Evolutionary conservation across 2,329 filamentous ascomycete species (phyloP).

Genomic region (Fusarium bactridioides): DNA sequence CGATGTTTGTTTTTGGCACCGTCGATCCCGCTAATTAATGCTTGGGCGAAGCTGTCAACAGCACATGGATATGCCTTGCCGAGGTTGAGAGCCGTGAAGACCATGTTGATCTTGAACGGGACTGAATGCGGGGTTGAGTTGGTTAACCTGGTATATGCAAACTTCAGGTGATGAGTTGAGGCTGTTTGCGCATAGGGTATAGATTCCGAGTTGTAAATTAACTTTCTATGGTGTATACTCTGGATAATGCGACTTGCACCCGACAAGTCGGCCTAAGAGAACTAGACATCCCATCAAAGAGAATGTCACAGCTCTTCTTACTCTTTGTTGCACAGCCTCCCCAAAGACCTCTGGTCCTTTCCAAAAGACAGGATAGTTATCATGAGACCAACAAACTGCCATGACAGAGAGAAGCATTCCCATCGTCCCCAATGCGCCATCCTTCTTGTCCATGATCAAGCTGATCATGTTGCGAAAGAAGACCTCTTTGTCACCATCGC

Average conservation of each 20-base stretch:
- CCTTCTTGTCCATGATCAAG: conserved; percentile 29
- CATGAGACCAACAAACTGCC: conserved; percentile 28
- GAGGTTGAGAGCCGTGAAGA: background rate
- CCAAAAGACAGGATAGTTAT: conserved; percentile 35
- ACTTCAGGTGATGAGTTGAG: background rate
- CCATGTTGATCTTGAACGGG: background rate
- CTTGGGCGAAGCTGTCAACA: background rate
- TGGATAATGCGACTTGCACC: conserved; percentile 4
- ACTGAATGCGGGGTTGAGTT: background rate
- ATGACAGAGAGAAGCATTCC: conserved; percentile 27
- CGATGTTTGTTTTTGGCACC: background rate
- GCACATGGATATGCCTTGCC: background rate
- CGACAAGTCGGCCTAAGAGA: conserved; percentile 1
- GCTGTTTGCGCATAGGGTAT: background rate
- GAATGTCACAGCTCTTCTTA: conserved; percentile 15
- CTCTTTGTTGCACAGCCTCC: background rate
- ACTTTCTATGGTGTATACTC: conserved; percentile 1
- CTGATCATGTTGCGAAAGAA: conserved; percentile 37
- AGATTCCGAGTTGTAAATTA: background rate
- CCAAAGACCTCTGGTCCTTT: conserved; percentile 26
- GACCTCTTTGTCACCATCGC: conserved; percentile 31
- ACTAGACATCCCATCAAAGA: conserved; percentile 6
- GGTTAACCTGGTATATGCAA: background rate
- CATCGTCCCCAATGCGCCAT: conserved; percentile 1
- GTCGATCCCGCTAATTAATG: conserved; percentile 1